Evolutionary conservation across 805 yeast genomes (phyloP).

Genomic region (Metschnikowia gruessii): DNA sequence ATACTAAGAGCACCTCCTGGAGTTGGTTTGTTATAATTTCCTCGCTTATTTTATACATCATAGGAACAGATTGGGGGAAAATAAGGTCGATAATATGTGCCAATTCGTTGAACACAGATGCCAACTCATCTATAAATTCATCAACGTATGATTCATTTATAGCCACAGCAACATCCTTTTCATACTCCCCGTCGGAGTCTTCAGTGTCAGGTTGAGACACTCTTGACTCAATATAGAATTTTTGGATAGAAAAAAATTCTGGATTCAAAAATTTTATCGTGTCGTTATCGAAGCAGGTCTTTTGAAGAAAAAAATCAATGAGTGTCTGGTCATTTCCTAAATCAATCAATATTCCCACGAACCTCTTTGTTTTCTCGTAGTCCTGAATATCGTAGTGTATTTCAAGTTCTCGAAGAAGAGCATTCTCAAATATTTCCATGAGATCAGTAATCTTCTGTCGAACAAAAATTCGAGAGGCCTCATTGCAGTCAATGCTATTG

Average conservation of each 20-base stretch:
- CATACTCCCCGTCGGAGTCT: not conserved
- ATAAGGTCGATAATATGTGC: conserved; percentile 39
- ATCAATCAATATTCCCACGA: conserved; percentile 35
- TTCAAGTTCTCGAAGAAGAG: conserved; percentile 67
- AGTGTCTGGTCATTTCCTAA: conserved; percentile 42
- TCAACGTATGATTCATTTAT: conserved; percentile 22
- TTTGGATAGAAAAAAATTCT: conserved; percentile 25
- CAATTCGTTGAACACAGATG: conserved; percentile 37
- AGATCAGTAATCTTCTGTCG: conserved; percentile 50
- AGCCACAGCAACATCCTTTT: not conserved
- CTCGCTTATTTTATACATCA: conserved; percentile 48
- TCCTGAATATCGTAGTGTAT: conserved; percentile 49
- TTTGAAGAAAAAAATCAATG: conserved; percentile 44
- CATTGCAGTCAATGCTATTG: conserved; percentile 33
- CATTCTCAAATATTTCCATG: conserved; percentile 67
- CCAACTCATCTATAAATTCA: conserved; percentile 28
- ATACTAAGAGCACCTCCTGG: conserved; percentile 30
- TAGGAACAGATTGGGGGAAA: conserved; percentile 45
- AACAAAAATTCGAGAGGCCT: conserved; percentile 27
- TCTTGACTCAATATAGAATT: conserved; percentile 19
- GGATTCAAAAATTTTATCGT: conserved; percentile 29
- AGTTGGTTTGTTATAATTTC: conserved; percentile 41
- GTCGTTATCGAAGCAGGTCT: conserved; percentile 39
- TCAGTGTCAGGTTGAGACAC: not conserved
- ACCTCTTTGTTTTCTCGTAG: conserved; percentile 35